Conservation (phyloP, 257 asterid species). For the Solanum boliviense region DNA sequence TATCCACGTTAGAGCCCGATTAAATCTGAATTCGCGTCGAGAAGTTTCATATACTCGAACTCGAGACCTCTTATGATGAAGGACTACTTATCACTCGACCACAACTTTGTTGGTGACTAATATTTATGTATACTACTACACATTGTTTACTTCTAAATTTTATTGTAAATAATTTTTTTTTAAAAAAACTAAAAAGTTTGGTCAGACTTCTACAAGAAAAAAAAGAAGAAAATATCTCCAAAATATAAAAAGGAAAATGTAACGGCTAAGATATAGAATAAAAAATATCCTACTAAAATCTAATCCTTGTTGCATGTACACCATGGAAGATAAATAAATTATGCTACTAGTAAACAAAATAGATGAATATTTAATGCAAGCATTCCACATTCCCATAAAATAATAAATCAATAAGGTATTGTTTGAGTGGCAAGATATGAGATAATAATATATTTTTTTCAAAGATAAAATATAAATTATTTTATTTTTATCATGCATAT, state of each 20-base stretch:
- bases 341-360: neutral
- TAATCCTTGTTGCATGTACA: neutral
- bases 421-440: neutral
- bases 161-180: too few relatives aligned
- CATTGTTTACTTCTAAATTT: neutral
- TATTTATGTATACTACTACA: neutral
- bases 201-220: neutral
- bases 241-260: neutral
- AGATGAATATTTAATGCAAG: neutral
- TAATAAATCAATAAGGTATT: neutral
- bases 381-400: neutral
- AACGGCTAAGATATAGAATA: neutral
- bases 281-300: neutral
- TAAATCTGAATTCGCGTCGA: neutral
- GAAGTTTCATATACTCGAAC: accelerated
- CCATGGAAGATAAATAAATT: neutral
- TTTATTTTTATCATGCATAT: neutral
- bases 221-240: neutral
- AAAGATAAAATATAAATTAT: neutral
- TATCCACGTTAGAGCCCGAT: accelerated
- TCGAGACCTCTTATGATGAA: neutral
- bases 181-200: neutral
- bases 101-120: neutral
- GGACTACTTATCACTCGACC: too few relatives aligned
- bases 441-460: neutral